Percentiles rank a stretch among this genome's conserved stretches.
Conservation (phyloP, 1,284 basidiomycete species). For the Porogramme epimiltina region DNA sequence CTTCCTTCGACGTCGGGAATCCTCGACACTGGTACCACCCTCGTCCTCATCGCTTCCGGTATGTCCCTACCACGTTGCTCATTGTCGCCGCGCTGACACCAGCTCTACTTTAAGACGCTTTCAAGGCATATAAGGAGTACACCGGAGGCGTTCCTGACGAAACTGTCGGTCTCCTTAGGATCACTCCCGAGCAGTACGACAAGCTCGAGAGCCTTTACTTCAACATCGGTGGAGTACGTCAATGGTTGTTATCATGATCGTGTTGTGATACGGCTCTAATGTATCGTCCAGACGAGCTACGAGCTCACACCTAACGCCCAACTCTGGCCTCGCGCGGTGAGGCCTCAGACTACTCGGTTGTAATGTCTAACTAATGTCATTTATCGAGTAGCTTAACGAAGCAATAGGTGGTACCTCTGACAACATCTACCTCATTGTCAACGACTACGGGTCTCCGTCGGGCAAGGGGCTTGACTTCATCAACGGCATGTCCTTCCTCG, state of each 20-base stretch:
- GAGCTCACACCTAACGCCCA: slow-evolving; percentile 23
- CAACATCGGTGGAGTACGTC: slow-evolving; percentile 41
- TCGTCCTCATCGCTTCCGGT: slow-evolving; percentile 40
- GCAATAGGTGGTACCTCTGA: slow-evolving; percentile 28
- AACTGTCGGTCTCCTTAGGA: slow-evolving; percentile 52
- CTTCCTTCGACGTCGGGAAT: slow-evolving; percentile 27
- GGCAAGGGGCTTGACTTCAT: slow-evolving; percentile 34
- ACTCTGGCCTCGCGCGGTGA: slow-evolving; percentile 24
- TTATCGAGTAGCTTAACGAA: slow-evolving; percentile 26
- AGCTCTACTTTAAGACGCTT: slow-evolving; percentile 42
- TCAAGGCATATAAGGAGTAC: slow-evolving; percentile 44
- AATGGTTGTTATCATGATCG: too few relatives aligned
- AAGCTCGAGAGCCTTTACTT: slow-evolving; percentile 57
- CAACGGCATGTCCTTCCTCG: slow-evolving; percentile 38
- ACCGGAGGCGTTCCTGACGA: slow-evolving; percentile 52
- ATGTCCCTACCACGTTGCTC: background rate
- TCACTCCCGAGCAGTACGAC: slow-evolving; percentile 51
- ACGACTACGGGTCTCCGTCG: slow-evolving; percentile 18
- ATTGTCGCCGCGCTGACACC: background rate
- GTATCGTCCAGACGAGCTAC: slow-evolving; percentile 20
- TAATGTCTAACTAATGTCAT: background rate
- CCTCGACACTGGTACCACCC: slow-evolving; percentile 34
- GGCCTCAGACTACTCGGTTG: slow-evolving; percentile 15
- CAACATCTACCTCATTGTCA: slow-evolving; percentile 32
- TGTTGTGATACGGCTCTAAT: too few relatives aligned